These are phyloP conservation scores for Cucurbita ficifolia DNA, from an alignment of 306 rosid genomes.

Conservation along the genomic window DNA sequence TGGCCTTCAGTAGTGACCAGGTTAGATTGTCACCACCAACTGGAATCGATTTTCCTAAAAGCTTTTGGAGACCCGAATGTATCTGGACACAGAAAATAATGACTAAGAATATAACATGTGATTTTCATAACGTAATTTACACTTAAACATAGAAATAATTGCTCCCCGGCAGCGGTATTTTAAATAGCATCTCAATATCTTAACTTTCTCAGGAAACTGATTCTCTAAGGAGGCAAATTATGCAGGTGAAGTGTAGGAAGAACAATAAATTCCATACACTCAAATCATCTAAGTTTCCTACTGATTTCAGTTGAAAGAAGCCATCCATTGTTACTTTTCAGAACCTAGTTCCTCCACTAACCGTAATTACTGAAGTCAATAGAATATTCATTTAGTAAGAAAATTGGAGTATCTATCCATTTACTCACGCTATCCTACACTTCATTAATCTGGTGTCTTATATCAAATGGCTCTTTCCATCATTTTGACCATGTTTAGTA, in stretches of 20 bases:
- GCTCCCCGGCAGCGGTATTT: neutral
- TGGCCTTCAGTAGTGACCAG: constrained; percentile 54
- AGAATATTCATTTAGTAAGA: neutral
- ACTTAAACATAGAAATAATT: neutral
- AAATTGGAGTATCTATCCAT: neutral
- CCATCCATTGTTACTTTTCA: neutral
- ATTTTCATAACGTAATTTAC: neutral
- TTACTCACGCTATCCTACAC: neutral
- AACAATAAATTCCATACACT: neutral
- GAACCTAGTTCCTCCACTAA: neutral
- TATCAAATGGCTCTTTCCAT: neutral
- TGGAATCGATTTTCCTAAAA: constrained; percentile 34
- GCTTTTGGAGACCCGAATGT: constrained; percentile 27
- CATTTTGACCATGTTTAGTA: neutral
- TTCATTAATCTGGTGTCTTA: neutral
- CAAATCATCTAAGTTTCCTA: neutral
- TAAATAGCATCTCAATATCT: neutral
- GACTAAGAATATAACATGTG: neutral
- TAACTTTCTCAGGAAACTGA: neutral
- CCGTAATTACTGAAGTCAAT: neutral
- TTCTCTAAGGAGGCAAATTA: neutral
- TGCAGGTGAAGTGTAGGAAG: neutral
- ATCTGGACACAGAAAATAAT: constrained; percentile 28
- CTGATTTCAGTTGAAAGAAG: constrained; percentile 1
- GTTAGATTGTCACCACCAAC: constrained; percentile 43